Percentiles rank a stretch among this genome's conserved stretches.
These are phyloP conservation scores for Kodamaea leandrae DNA, from an alignment of 805 yeast genomes.

Conservation along the genomic window DNA sequence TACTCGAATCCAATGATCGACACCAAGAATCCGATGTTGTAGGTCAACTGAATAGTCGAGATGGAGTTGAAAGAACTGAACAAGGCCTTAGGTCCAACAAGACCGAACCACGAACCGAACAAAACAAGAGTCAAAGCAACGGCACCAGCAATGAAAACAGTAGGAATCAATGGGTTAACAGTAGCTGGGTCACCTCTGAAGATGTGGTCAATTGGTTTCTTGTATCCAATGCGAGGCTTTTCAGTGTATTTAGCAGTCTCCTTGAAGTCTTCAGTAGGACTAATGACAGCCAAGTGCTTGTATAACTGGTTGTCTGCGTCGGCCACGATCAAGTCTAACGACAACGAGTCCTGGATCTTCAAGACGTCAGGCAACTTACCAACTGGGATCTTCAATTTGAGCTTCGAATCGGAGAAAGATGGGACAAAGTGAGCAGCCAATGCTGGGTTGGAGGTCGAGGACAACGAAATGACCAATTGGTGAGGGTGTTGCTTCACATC, in stretches of 20 bases:
- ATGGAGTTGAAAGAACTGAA: constrained; percentile 36
- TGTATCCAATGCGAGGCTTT: constrained; percentile 42
- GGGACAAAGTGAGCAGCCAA: constrained; percentile 36
- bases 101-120: constrained; percentile 42
- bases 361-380: constrained; percentile 35
- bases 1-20: constrained; percentile 51
- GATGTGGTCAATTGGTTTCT: constrained; percentile 61
- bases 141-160: constrained; percentile 47
- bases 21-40: constrained; percentile 45
- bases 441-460: constrained; percentile 25
- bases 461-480: constrained; percentile 32
- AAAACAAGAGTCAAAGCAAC: constrained; percentile 41
- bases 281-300: constrained; percentile 28
- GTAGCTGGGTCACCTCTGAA: constrained; percentile 57
- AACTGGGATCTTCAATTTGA: constrained; percentile 26
- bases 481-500: constrained; percentile 27
- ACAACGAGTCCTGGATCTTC: constrained; percentile 30
- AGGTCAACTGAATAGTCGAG: constrained; percentile 31
- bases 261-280: constrained; percentile 28
- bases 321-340: constrained; percentile 32
- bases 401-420: constrained; percentile 18
- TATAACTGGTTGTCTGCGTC: constrained; percentile 23
- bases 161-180: constrained; percentile 50
- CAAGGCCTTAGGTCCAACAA: constrained; percentile 24
- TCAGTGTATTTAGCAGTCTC: constrained; percentile 20